phyloP scores from a whole-genome alignment of 192 early-diverging fungal species.

The Cetraspora pellucida region DNA sequence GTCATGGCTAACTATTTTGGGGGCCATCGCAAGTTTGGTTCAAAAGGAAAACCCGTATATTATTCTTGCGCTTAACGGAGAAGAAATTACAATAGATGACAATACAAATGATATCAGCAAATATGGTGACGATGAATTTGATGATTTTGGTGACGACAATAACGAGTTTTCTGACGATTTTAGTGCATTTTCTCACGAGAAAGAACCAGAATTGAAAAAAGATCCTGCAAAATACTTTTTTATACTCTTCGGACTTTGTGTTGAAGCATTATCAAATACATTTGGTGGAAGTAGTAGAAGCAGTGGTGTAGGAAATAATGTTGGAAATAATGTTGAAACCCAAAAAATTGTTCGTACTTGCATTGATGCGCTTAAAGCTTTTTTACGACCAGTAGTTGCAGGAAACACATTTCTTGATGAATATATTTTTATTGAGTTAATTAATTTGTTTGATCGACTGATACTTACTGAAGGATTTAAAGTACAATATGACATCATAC shows the following conservation, averaged over 20 bases:
- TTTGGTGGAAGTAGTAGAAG: constrained; percentile 36
- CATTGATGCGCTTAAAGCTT: constrained; percentile 54
- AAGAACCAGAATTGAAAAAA: constrained; percentile 3
- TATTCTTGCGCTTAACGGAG: constrained; percentile 46
- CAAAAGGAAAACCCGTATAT: constrained; percentile 50
- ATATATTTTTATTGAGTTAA: constrained; percentile 66
- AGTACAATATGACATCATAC: constrained; percentile 10
- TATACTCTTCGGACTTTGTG: constrained; percentile 72
- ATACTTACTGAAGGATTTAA: constrained; percentile 57
- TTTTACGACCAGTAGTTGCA: constrained; percentile 52
- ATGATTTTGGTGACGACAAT: not conserved
- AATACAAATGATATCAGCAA: not conserved
- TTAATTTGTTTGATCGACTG: constrained; percentile 71
- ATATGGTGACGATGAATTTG: not conserved
- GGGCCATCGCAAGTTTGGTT: constrained; percentile 56
- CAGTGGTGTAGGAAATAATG: constrained; percentile 41
- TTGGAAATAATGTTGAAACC: constrained; percentile 45
- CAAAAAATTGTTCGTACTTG: constrained; percentile 51
- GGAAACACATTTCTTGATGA: constrained; percentile 46
- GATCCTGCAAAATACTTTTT: constrained; percentile 52
- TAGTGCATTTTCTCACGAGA: not conserved
- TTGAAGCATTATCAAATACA: constrained; percentile 58
- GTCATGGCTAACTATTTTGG: constrained; percentile 62
- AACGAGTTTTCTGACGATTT: constrained; percentile 11
- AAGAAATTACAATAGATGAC: not conserved